A percentile compares a stretch with the other conserved stretches of the same genome.
Conservation (phyloP, 768 basidiomycete species). For the Lactarius sanguifluus region DNA sequence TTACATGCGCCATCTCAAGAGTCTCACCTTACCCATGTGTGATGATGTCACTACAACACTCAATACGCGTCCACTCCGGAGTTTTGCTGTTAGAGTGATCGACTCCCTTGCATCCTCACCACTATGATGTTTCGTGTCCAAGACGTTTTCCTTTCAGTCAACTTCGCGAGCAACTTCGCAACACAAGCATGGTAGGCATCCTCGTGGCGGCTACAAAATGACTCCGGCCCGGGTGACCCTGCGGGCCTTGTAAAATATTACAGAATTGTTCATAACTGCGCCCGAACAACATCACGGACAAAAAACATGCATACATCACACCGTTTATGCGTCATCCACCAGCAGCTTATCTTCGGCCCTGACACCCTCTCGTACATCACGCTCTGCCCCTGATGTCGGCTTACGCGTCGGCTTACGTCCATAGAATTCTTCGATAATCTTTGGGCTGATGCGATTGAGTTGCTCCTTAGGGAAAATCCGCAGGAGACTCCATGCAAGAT, state of each 20-base stretch:
- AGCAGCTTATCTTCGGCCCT: slow-evolving; percentile 57
- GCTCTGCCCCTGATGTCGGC: slow-evolving; percentile 48
- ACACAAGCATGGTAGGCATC: background rate
- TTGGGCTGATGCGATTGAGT: slow-evolving; percentile 95
- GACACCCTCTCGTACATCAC: slow-evolving; percentile 39
- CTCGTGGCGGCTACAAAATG: slow-evolving; percentile 11
- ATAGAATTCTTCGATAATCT: slow-evolving; percentile 94
- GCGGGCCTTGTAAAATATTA: slow-evolving; percentile 7
- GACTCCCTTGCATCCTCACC: background rate
- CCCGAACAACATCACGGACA: slow-evolving; percentile 27
- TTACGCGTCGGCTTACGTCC: slow-evolving; percentile 77
- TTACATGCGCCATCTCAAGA: slow-evolving; percentile 13
- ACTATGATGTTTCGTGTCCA: slow-evolving; percentile 1
- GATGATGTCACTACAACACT: slow-evolving; percentile 27
- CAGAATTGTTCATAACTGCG: slow-evolving; percentile 18
- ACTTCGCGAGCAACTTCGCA: background rate
- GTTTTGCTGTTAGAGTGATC: slow-evolving; percentile 14
- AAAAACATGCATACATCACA: slow-evolving; percentile 10
- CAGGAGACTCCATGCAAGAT: slow-evolving; percentile 94
- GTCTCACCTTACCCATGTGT: slow-evolving; percentile 19
- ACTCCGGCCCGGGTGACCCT: background rate
- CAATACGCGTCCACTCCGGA: slow-evolving; percentile 8
- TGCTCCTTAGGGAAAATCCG: slow-evolving; percentile 99
- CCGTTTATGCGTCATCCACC: slow-evolving; percentile 48
- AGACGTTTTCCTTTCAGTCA: background rate